phyloP scores from a whole-genome alignment of 2,329 filamentous ascomycete genomes.

The Sordariomycetes sp. region DNA sequence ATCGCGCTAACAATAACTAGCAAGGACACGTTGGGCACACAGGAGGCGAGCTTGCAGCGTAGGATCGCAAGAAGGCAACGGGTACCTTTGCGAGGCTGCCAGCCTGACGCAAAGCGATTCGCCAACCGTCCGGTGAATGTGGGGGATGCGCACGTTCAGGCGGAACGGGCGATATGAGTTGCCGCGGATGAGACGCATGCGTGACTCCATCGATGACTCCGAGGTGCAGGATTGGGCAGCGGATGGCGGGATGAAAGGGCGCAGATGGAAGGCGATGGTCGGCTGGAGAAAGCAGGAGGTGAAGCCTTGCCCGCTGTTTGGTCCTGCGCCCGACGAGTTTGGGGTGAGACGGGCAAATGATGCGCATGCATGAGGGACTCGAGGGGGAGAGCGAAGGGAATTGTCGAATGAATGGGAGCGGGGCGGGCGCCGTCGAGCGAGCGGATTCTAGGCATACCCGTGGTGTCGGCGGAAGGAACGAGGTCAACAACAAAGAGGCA shows the following conservation, averaged over 20 bases:
- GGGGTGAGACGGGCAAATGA: background rate
- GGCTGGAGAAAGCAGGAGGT: background rate
- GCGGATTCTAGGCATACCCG: background rate
- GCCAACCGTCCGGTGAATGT: background rate
- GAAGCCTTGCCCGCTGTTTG: background rate
- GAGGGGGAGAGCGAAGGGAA: background rate
- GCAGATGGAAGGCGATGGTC: background rate
- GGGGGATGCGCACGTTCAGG: background rate
- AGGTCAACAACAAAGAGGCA: background rate
- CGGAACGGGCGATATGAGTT: background rate
- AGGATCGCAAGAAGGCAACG: background rate
- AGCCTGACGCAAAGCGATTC: background rate
- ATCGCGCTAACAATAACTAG: background rate
- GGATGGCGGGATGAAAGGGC: background rate
- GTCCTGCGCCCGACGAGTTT: background rate
- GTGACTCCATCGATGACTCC: conserved; percentile 4
- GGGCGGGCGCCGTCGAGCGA: background rate
- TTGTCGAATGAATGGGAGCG: background rate
- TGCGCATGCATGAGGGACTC: background rate
- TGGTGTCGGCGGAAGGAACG: background rate
- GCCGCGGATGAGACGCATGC: background rate
- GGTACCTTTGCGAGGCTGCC: background rate
- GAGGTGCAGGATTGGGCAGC: background rate
- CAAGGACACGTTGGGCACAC: background rate
- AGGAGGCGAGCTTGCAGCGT: background rate